Evolutionary conservation across 2,329 filamentous ascomycete genomes (phyloP).

Genomic region (Diplodia sapinea): DNA sequence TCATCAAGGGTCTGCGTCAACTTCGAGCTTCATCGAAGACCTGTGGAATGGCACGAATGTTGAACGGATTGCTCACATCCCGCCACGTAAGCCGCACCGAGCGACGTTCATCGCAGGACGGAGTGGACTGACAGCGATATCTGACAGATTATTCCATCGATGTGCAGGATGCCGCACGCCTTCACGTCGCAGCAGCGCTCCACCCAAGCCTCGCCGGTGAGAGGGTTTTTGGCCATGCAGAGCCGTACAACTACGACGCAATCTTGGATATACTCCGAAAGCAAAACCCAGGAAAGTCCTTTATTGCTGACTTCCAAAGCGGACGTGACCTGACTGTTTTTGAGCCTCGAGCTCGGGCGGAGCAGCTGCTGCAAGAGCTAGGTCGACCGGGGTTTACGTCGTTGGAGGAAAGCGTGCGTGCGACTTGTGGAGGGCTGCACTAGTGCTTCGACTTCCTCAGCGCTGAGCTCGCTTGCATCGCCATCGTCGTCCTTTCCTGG

Average conservation of each 20-base stretch:
- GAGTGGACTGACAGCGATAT: neutral
- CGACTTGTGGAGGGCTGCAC: slow-evolving; percentile 13
- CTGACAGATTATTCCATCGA: slow-evolving; percentile 34
- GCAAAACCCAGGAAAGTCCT: neutral
- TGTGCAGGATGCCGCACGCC: slow-evolving; percentile 35
- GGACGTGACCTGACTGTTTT: slow-evolving; percentile 10
- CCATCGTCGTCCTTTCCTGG: too few species aligned
- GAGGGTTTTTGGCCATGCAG: slow-evolving; percentile 34
- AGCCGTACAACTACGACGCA: slow-evolving; percentile 31
- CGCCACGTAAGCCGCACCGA: neutral
- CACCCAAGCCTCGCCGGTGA: slow-evolving; percentile 32
- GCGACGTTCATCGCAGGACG: too few species aligned
- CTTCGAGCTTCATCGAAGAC: slow-evolving; percentile 29
- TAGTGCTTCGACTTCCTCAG: too few species aligned
- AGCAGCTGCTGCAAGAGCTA: slow-evolving; percentile 21
- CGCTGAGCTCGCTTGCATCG: too few species aligned
- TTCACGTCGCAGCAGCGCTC: slow-evolving; percentile 36
- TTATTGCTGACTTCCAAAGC: neutral
- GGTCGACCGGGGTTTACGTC: slow-evolving; percentile 11
- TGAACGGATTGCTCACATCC: neutral
- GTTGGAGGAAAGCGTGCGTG: slow-evolving; percentile 26
- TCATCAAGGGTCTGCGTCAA: slow-evolving; percentile 34
- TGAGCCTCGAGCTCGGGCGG: slow-evolving; percentile 1
- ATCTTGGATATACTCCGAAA: slow-evolving; percentile 31
- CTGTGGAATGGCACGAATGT: slow-evolving; percentile 31